Evolutionary conservation across 2,329 filamentous ascomycete species (phyloP), one percentile per base, ranked within the genome.

Genomic region (Aspergillus bombycis): DNA sequence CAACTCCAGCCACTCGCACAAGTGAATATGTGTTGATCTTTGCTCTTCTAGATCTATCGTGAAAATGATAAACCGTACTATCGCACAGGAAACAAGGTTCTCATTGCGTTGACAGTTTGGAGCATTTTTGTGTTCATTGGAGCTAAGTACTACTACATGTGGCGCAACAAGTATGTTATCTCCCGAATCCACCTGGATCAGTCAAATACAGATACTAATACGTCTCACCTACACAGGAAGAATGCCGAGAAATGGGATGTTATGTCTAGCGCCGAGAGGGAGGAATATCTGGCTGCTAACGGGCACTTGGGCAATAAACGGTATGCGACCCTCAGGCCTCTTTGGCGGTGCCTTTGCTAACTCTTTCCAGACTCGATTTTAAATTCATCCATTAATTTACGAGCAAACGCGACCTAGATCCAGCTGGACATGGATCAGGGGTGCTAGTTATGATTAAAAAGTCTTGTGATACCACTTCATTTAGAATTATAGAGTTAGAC

Each of bases 51-150:
- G 75, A 84, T 87, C 63, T 88, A 87, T 67, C 83, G 85, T 28
- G 75, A 83, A 21, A 78, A 82, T 61, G 86, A 88, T 61, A 78
- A 79, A 7, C 86, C 86, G 0, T 83, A 84, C 68, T 89, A 88
- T 71, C 83, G 85, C 63, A 80, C 70, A 4, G 86, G 86, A 10
- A 89, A 89, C 75, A 84, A 79, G 28, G 82, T 87, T 3, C 79
- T 87, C 56, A 82, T 89, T 28, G 83, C 78, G 1, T 79, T 89
- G 56, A 76, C 83, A 3, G 79, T 78, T 0, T 79, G 86, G 32
- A 81, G 82, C 23, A 69, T 87, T 10, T 72, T 82, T 0, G 68
- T 83, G 0, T 88, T 88, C 54, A 30, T 88, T 36, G 77, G 74
- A 3, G 73, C 76, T 21, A 80, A 79, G 59, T 63, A 68, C 7